Base-by-base conservation (phyloP, 495 filamentous ascomycete genomes). In the Recurvomyces mirabilis region DNA sequence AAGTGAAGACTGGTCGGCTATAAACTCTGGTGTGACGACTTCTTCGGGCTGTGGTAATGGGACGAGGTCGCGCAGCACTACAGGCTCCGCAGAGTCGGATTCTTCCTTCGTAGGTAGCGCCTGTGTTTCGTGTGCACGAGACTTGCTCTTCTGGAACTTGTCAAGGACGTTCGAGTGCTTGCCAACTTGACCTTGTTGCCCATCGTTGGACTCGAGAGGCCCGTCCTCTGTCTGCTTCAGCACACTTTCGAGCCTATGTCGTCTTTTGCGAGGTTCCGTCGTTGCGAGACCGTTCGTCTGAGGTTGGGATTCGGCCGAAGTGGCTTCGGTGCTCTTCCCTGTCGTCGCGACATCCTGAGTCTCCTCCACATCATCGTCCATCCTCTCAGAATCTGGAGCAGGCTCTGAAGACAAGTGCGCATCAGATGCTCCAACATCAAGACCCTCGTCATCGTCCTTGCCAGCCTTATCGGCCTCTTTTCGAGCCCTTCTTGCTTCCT, bases 11-110 rank as follows among this genome's bases (percentile, higher is more conserved):
- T 69, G 71, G 5, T 65, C 62, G 15, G 72, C 60, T 31, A 65
- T 63, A 26, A 72, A 70, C 1, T 64, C 61, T 23, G 70, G 55
- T 22, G 79, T 70, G 7, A 68, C 63, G 0, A 72, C 70, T 14
- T 73, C 73, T 43, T 74, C 69, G 24, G 86, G 84, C 52, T 91
- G 84, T 17, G 85, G 87, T 11, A 93, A 59, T 12, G 83, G 85
- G 45, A 78, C 76, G 2, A 94, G 69, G 5, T 61, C 63, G 54
- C 32, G 32, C 13, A 48, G 30, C 2, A 43, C 22, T 22, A 32
- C 40, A 7, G 31, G 20, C 7, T 29, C 47, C 36, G 19, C 18
- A 14, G 9, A 13, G 12, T 36, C 10, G 17, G 23, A 13, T 11
- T 15, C 37, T 21, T 5, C 37, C 3, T 4, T 12, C 39, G 17